Evolutionary conservation across 805 yeast genomes (phyloP).

Genomic region (Nakazawaea populi): DNA sequence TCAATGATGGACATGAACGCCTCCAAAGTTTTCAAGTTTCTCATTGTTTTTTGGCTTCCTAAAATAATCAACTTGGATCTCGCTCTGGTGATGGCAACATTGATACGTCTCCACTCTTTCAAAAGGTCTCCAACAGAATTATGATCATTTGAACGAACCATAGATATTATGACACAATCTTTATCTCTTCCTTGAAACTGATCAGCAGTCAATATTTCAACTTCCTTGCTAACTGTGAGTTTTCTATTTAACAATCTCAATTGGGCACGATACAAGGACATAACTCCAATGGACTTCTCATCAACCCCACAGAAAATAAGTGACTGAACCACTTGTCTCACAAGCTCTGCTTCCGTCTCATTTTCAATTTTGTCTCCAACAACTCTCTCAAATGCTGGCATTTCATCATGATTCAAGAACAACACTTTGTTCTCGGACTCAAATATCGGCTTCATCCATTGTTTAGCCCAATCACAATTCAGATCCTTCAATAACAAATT

Average conservation of each 20-base stretch:
- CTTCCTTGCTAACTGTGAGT: constrained; percentile 25
- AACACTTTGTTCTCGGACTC: constrained; percentile 55
- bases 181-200: constrained; percentile 96
- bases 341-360: constrained; percentile 61
- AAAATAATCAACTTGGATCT: constrained; percentile 74
- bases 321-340: constrained; percentile 55
- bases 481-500: constrained; percentile 7
- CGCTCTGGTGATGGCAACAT: constrained; percentile 93
- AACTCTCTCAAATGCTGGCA: constrained; percentile 51
- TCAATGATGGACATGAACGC: constrained; percentile 57
- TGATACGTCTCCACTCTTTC: constrained; percentile 85
- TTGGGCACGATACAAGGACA: constrained; percentile 87
- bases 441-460: constrained; percentile 58
- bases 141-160: constrained; percentile 74
- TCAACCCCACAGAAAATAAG: constrained; percentile 55
- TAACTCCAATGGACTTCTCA: constrained; percentile 66
- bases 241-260: constrained; percentile 37
- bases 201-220: constrained; percentile 90
- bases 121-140: constrained; percentile 69
- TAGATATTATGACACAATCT: constrained; percentile 81
- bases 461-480: background rate
- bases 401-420: constrained; percentile 72
- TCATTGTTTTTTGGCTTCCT: constrained; percentile 68
- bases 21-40: constrained; percentile 42
- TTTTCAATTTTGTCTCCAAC: constrained; percentile 70